These are phyloP conservation scores for Clathrospora elynae DNA, from an alignment of 2,329 filamentous ascomycete genomes.

Conservation along the genomic window DNA sequence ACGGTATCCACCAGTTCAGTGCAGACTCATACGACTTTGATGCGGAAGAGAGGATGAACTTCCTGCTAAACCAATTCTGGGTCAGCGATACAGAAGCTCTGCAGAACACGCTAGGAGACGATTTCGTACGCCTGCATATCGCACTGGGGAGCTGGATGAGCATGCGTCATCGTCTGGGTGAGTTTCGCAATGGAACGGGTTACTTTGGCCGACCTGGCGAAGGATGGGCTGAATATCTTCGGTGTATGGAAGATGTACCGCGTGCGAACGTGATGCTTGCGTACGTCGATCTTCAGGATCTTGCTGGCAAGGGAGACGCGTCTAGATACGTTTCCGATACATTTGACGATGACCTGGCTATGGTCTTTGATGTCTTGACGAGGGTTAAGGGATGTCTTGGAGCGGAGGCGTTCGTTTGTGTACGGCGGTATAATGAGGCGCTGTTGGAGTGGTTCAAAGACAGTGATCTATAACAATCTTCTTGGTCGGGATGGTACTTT, in stretches of 20 bases:
- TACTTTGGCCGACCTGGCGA: constrained; percentile 13
- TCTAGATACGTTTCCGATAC: not conserved
- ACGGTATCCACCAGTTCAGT: constrained; percentile 13
- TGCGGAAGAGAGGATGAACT: constrained; percentile 17
- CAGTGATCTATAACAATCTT: not conserved
- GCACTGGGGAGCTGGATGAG: constrained; percentile 13
- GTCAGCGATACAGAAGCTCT: constrained; percentile 2
- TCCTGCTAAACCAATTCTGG: constrained; percentile 13
- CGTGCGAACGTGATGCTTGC: constrained; percentile 14
- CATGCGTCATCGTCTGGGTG: constrained; percentile 13
- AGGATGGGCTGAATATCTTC: constrained; percentile 15
- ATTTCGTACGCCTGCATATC: constrained; percentile 1
- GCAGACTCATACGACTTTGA: constrained; percentile 2
- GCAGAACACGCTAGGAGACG: constrained; percentile 1
- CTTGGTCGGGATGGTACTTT: not conserved
- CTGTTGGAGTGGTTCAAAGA: constrained; percentile 16
- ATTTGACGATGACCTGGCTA: constrained; percentile 15
- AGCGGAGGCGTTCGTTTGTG: constrained; percentile 11
- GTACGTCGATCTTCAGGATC: constrained; percentile 10
- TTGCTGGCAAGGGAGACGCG: not conserved
- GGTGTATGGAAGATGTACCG: constrained; percentile 1
- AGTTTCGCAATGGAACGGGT: constrained; percentile 8
- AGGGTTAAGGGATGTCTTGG: constrained; percentile 15
- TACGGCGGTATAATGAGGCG: constrained; percentile 12
- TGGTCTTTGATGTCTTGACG: constrained; percentile 20